These are phyloP conservation scores for Colletotrichum siamense DNA, from an alignment of 2,329 filamentous ascomycete genomes.

Conservation along the genomic window DNA sequence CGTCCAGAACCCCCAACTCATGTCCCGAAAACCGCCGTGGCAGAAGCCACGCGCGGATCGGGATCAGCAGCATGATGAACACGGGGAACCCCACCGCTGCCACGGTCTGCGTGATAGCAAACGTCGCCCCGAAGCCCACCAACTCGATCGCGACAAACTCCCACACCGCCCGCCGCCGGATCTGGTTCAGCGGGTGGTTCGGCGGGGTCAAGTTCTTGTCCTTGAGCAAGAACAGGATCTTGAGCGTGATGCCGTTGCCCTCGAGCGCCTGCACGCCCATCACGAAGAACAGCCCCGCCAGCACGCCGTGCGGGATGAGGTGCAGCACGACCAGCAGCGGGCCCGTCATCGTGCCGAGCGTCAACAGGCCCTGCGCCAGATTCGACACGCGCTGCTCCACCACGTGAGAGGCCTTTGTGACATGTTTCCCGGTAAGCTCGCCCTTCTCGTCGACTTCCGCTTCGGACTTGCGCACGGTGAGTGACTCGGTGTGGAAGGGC, in stretches of 20 bases:
- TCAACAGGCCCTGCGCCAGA: conserved; percentile 77
- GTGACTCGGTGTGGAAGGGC: conserved; percentile 80
- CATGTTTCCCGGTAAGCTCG: conserved; percentile 61
- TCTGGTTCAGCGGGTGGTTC: conserved; percentile 63
- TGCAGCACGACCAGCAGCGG: conserved; percentile 77
- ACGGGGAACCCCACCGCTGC: conserved; percentile 83
- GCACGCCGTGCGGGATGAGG: conserved; percentile 79
- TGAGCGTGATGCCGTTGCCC: conserved; percentile 78
- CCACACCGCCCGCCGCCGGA: conserved; percentile 75
- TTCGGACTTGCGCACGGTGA: conserved; percentile 67
- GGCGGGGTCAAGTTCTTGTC: conserved; percentile 68
- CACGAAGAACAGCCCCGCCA: conserved; percentile 83
- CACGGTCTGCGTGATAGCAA: conserved; percentile 83
- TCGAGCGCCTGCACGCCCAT: conserved; percentile 83
- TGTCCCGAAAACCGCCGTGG: conserved; percentile 64
- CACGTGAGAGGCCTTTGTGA: conserved; percentile 62
- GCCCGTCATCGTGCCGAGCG: conserved; percentile 79
- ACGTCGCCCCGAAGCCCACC: conserved; percentile 76
- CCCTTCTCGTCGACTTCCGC: conserved; percentile 59
- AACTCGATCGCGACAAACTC: conserved; percentile 73
- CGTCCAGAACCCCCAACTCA: conserved; percentile 70
- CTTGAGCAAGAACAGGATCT: conserved; percentile 72
- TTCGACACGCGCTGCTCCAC: conserved; percentile 84
- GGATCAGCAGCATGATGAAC: conserved; percentile 73
- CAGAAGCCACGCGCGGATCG: conserved; percentile 67